These are phyloP conservation scores for Aspergillus bridgeri DNA, from an alignment of 495 filamentous ascomycete species.

Conservation along the genomic window DNA sequence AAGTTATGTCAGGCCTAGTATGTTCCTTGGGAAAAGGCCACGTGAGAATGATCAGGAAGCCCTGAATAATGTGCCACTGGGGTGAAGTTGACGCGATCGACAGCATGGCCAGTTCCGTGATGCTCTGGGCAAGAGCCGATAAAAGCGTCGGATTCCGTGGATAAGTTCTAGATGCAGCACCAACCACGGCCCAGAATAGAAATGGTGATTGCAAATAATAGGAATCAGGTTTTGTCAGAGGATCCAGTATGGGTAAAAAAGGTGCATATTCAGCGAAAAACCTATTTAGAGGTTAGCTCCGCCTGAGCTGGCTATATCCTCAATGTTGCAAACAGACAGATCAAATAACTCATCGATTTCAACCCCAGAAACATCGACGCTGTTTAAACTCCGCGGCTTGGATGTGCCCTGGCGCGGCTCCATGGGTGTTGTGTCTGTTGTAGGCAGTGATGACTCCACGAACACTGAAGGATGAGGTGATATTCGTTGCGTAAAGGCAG, in stretches of 20 bases:
- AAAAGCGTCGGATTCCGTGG: constrained; percentile 41
- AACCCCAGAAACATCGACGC: constrained; percentile 20
- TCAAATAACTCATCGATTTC: constrained; percentile 41
- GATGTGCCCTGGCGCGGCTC: constrained; percentile 16
- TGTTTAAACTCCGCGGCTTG: constrained; percentile 28
- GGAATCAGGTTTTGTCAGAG: constrained; percentile 34
- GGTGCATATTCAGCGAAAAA: constrained; percentile 46
- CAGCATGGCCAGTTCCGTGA: constrained; percentile 44
- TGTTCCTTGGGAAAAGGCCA: constrained; percentile 50
- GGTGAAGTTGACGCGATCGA: constrained; percentile 34
- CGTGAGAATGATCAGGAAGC: constrained; percentile 42
- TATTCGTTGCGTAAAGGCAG: constrained; percentile 13
- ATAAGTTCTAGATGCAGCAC: constrained; percentile 37
- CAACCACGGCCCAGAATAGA: constrained; percentile 50
- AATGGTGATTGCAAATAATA: constrained; percentile 45
- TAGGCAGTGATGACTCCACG: constrained; percentile 4
- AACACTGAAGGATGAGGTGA: constrained; percentile 11
- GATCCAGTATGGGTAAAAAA: constrained; percentile 46
- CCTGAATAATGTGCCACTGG: constrained; percentile 47
- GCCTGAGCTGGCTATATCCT: background rate
- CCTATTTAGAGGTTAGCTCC: constrained; percentile 21
- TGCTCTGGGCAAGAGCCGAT: constrained; percentile 32
- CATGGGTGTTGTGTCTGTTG: constrained; percentile 5
- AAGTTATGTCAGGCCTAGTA: constrained; percentile 38
- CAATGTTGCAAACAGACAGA: constrained; percentile 16